Base-by-base conservation (phyloP, 2,329 filamentous ascomycete genomes). In the Diplodia mutila region DNA sequence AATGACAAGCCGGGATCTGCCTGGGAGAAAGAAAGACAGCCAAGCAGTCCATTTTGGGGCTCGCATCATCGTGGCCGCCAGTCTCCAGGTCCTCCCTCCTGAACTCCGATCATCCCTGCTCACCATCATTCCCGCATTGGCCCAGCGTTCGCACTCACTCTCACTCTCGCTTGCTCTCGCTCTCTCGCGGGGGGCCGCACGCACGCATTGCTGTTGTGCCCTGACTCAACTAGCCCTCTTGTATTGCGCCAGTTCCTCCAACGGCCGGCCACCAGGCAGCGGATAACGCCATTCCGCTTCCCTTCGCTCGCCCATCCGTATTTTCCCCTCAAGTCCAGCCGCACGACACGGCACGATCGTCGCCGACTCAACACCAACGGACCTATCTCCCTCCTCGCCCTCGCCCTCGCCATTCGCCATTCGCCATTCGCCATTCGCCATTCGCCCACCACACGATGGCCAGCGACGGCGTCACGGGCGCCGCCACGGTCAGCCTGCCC, bases 21-120 rank as follows among this genome's bases (percentile, higher is more conserved):
- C 39, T 37, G 27, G 25, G n/a, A n/a, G n/a, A n/a, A n/a, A n/a
- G n/a, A n/a, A n/a, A n/a, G n/a, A n/a, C 32, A 34, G 9, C 32
- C 32, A 8, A 29, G 25, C 57, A 49, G 59, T 51, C 59, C 59
- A 63, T 63, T 63, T 51, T 63, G 59, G 59, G 59, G n/a, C 59
- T 63, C 46, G 39, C 23, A 55, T 11, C 2, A 8, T 21, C 27
- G 39, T 39, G 34, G 55, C 42, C 54, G 29, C 23, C 55, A 29
- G 8, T 34, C 32, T 11, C 14, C 37, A n/a, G n/a, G 37, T 21
- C 14, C 18, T n/a, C 23, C 11, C 18, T 59, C 57, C 23, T 27
- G 42, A 46, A 21, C 18, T 61, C 39, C 57, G 25, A 2, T 11
- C 32, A 34, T 63, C 42, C 42, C 42, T 42, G 49, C 32, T 1